Base-by-base conservation (phyloP, 106 monocot species). In the Dendrobium huoshanense region DNA sequence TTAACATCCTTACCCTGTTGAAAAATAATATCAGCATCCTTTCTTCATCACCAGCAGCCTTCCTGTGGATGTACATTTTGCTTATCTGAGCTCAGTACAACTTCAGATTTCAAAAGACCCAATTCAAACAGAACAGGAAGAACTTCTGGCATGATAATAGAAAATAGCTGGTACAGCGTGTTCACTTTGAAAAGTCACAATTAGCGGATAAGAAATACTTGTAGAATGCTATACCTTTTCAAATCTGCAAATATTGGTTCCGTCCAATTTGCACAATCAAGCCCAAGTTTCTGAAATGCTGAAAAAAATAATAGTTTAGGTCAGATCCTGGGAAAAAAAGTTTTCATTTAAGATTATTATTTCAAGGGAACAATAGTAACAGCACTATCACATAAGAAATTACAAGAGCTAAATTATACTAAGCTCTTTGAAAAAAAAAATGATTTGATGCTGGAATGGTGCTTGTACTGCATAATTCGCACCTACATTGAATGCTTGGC, bases 401-500 rank as follows among this genome's bases (percentile, higher is more conserved):
- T n/a, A 1, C 17, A 78, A 49, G 25, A 70, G 24, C 33, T 19
- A 47, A 5, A 31, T 55, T 17, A 59, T 7, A 73, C 20, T 51
- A 83, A 29, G 65, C 25, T 17, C 73, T 41, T 25, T 7, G 22
- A 22, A 8, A 9, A 10, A 27, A 77, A 72, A 85, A 67, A 72
- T 17, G 72, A 72, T 27, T 40, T 72, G 29, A 40, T 22, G 16
- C 8, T 41, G 33, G 27, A 77, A 4, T 5, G 55, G 4, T 25
- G 40, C 11, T 49, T 49, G 17, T 61, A 82, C 78, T 73, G 78
- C 44, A 87, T 24, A 84, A 77, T 70, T 19, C 91, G 83, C 88
- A 96, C 96, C 96, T 93, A 87, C 84, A 90, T 96, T 93, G 83
- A 93, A 96, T 83, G 93, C 89, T 83, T 96, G 91, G 19, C 96